Evolutionary conservation across 257 asterid species (phyloP).

Genomic region (Nicotiana undulata): DNA sequence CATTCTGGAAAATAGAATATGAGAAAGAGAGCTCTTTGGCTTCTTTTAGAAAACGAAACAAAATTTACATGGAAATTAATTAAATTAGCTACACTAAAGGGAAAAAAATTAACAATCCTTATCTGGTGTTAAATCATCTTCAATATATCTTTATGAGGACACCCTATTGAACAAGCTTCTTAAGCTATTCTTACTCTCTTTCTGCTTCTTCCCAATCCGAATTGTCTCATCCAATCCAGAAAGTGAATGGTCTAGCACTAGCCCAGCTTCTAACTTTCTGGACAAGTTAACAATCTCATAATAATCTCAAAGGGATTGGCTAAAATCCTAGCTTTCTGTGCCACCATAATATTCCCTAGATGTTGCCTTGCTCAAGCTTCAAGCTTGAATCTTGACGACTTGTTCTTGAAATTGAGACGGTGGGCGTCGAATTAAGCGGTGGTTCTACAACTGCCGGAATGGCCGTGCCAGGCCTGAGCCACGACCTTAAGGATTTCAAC

Average conservation of each 20-base stretch:
- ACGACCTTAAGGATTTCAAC: slow-evolving; percentile 74
- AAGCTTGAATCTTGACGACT: slow-evolving; percentile 62
- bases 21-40: neutral
- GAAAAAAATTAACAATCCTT: neutral
- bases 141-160: slow-evolving; percentile 35
- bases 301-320: slow-evolving; percentile 76
- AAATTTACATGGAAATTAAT: neutral
- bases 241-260: slow-evolving; percentile 33
- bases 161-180: slow-evolving; percentile 45
- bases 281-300: slow-evolving; percentile 75
- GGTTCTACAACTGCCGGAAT: slow-evolving; percentile 31
- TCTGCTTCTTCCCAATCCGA: slow-evolving; percentile 21
- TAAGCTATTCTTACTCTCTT: slow-evolving; percentile 69
- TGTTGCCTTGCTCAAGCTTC: slow-evolving; percentile 37
- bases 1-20: neutral
- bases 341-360: slow-evolving; percentile 4
- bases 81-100: neutral
- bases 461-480: slow-evolving; percentile 90
- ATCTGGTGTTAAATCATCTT: slow-evolving; percentile 18
- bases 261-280: slow-evolving; percentile 57
- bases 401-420: slow-evolving; percentile 38
- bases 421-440: slow-evolving; percentile 56
- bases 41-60: neutral
- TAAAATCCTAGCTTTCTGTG: slow-evolving; percentile 57
- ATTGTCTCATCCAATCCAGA: slow-evolving; percentile 17